Evolutionary conservation across 2,329 filamentous ascomycete species (phyloP).

Genomic region (Alternaria hordeiaustralica): DNA sequence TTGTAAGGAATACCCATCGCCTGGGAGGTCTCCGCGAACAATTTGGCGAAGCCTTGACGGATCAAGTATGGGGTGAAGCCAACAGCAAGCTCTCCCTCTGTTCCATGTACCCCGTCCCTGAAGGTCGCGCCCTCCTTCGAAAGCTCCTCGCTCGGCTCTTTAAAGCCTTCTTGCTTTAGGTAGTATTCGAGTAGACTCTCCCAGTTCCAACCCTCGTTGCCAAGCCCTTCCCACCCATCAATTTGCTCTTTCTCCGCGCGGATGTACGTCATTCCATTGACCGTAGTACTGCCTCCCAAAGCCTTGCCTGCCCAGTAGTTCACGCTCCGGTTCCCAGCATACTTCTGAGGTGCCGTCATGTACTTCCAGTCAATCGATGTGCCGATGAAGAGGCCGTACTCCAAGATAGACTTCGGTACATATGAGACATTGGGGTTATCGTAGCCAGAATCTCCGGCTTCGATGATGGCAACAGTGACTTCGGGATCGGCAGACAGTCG

Average conservation of each 20-base stretch:
- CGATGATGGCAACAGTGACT: conserved; percentile 38
- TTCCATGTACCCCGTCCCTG: conserved; percentile 28
- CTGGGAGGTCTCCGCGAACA: conserved; percentile 48
- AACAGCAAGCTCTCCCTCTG: conserved; percentile 32
- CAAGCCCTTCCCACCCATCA: conserved; percentile 43
- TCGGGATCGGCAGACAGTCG: conserved; percentile 32
- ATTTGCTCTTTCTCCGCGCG: conserved; percentile 43
- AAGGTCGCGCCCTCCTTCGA: conserved; percentile 32
- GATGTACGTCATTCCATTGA: conserved; percentile 52
- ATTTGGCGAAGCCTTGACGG: conserved; percentile 29
- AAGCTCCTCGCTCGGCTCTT: conserved; percentile 24
- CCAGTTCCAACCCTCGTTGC: conserved; percentile 46
- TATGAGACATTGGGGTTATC: conserved; percentile 41
- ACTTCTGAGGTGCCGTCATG: conserved; percentile 47
- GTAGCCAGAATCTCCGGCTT: conserved; percentile 42
- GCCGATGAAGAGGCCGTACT: conserved; percentile 31
- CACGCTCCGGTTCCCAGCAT: conserved; percentile 36
- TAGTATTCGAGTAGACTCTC: conserved; percentile 38
- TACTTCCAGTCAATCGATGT: conserved; percentile 52
- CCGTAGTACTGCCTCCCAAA: conserved; percentile 52
- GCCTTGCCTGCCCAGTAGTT: conserved; percentile 51
- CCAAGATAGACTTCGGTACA: conserved; percentile 21
- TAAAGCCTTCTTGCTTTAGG: conserved; percentile 34
- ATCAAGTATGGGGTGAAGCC: conserved; percentile 38
- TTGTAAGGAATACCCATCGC: conserved; percentile 49